Conservation (phyloP, 2,329 filamentous ascomycete genomes). For the Aspergillus fischeri region DNA sequence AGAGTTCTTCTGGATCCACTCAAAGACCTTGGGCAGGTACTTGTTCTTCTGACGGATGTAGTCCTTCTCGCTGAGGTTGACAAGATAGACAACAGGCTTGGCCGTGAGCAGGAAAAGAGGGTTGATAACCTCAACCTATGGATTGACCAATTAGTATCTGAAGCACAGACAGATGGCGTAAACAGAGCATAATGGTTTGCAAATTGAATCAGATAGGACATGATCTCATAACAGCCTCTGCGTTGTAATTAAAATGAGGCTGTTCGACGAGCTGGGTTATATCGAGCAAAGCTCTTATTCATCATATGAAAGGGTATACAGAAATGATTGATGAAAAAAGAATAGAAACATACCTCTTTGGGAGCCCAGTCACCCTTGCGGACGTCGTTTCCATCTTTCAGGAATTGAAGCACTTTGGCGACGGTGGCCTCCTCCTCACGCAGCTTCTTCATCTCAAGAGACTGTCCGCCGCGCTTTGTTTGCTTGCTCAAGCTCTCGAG, state of each 20-base stretch:
- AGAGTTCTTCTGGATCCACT: slow-evolving; percentile 92
- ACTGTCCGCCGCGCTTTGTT: slow-evolving; percentile 89
- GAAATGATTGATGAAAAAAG: slow-evolving; percentile 14
- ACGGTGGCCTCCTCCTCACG: slow-evolving; percentile 91
- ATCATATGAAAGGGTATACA: slow-evolving; percentile 62
- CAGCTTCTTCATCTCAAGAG: slow-evolving; percentile 95
- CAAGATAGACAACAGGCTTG: slow-evolving; percentile 94
- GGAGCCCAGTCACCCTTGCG: slow-evolving; percentile 83
- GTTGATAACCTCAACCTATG: slow-evolving; percentile 94
- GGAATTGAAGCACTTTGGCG: slow-evolving; percentile 77
- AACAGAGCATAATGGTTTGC: slow-evolving; percentile 12
- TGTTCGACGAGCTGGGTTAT: slow-evolving; percentile 98
- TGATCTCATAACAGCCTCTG: slow-evolving; percentile 85
- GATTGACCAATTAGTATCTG: slow-evolving; percentile 16
- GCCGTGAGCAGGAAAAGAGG: slow-evolving; percentile 90
- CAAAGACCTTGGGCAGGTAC: slow-evolving; percentile 85
- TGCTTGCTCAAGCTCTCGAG: slow-evolving; percentile 90
- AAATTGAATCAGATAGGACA: slow-evolving; percentile 62
- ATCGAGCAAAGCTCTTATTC: slow-evolving; percentile 97
- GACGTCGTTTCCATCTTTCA: slow-evolving; percentile 88
- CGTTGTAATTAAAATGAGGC: slow-evolving; percentile 65
- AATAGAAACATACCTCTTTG: slow-evolving; percentile 72
- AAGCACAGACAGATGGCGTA: slow-evolving; percentile 11
- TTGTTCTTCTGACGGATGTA: slow-evolving; percentile 99
- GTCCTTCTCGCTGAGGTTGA: slow-evolving; percentile 96